Conservation (phyloP, 169 alveolate genomes). For the Neospora caninum region DNA sequence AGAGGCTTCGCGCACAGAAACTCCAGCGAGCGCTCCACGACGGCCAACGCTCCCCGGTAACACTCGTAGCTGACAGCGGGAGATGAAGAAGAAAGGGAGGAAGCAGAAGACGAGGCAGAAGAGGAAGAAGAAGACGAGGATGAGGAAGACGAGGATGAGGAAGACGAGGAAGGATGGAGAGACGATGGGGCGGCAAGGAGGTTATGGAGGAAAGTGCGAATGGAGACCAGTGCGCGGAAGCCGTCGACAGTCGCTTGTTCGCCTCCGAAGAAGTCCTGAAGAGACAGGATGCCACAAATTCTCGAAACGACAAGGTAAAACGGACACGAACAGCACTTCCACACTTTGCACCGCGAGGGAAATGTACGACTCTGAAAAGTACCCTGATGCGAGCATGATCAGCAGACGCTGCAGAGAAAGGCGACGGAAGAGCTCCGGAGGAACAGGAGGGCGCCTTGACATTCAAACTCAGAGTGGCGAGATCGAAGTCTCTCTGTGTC, state of each 20-base stretch:
- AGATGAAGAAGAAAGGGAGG: background rate
- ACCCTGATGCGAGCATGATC: too few species aligned
- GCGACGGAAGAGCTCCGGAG: too few species aligned
- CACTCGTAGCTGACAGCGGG: background rate
- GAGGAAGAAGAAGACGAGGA: background rate
- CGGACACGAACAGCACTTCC: too few species aligned
- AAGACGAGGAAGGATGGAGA: background rate
- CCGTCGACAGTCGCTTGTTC: background rate
- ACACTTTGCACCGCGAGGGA: too few species aligned
- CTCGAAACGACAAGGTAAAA: background rate
- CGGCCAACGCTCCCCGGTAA: background rate
- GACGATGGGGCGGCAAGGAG: background rate
- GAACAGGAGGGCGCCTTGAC: too few species aligned
- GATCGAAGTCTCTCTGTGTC: too few species aligned
- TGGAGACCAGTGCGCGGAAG: background rate
- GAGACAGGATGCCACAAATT: background rate
- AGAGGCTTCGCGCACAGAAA: background rate
- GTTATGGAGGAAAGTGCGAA: background rate
- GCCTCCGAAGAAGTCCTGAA: constrained; percentile 31
- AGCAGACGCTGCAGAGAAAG: too few species aligned
- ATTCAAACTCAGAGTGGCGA: too few species aligned
- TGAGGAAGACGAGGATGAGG: background rate
- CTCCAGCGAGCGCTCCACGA: constrained; percentile 29
- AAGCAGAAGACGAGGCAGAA: background rate
- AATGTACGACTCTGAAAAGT: too few species aligned